Evolutionary conservation across 1,284 basidiomycete genomes (phyloP), one percentile per base, ranked within the genome.

Genomic region (Microbotryum violaceum): DNA sequence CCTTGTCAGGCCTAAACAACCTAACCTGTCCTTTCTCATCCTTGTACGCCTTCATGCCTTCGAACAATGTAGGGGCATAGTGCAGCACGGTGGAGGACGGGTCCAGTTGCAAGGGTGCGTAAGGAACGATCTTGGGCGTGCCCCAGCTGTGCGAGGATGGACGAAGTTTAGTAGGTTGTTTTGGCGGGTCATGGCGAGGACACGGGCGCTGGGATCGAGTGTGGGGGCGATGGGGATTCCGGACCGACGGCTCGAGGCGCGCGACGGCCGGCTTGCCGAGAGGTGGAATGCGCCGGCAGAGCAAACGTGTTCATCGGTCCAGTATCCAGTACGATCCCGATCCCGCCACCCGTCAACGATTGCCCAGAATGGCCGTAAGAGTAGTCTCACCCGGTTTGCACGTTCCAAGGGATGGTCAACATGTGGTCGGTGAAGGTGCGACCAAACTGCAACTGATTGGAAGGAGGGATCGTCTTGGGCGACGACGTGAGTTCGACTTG

Each of bases 1-100:
- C 62, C 72, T 93, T 94, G 75, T 98, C 91, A 1, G 96, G 96
- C 56, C 96, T 81, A 82, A 98, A 99, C 64, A 98, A 78, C 16
- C 89, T 85, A 16, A 96, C 83, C 56, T 82, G 84, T 25, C 89
- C 92, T 53, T 85, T 79, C 56, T 83, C 78, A 68, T 88, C 85
- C 60, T 86, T 82, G 79, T 97, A 98, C 0, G 93, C 94, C 75
- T 99, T 99, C 82, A 97, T 84, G 27, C 94, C 94, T 75, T 98
- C 94, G 72, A 98, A 98, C 5, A 89, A 78, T 64, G 82, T 87
- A 2, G 85, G 79, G 0, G 92, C 93, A 77, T 98, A 98, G 77
- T 98, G 94, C 67, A 98, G 81, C 42, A 96, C 91, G 64, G 89
- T 89, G 14, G 84, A 82, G 3, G 64, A 64, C 9, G 94, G 94